A percentile compares a stretch with the other conserved stretches of the same genome.
Evolutionary conservation across 2,329 filamentous ascomycete species (phyloP).

Genomic region (Hyphodiscus sp.): DNA sequence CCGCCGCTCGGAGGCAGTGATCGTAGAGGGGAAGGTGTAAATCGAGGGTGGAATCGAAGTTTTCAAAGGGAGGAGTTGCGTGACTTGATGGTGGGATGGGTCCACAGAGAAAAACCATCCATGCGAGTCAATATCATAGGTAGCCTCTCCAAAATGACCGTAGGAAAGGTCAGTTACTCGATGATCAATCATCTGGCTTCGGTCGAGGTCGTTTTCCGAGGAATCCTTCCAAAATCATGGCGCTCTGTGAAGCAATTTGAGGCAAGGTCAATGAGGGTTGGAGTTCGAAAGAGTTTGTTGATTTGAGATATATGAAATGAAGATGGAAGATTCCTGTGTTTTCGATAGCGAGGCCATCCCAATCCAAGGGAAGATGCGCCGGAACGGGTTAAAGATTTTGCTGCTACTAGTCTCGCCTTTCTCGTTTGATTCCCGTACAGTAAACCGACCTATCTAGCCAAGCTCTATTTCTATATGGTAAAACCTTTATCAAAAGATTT

Average conservation of each 20-base stretch:
- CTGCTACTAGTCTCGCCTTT: too few relatives aligned
- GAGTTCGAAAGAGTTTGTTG: background rate
- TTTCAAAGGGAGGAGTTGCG: conserved; percentile 23
- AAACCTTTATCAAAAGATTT: too few relatives aligned
- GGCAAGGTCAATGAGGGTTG: background rate
- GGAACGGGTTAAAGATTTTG: too few relatives aligned
- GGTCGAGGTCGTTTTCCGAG: conserved; percentile 12
- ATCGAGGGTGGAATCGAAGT: conserved; percentile 21
- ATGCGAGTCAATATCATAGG: conserved; percentile 34
- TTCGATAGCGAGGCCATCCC: too few relatives aligned
- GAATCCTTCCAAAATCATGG: conserved; percentile 21
- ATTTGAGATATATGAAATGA: background rate
- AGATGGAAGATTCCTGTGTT: too few relatives aligned
- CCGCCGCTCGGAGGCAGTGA: conserved; percentile 5
- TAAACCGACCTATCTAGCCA: too few relatives aligned
- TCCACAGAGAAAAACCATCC: conserved; percentile 28
- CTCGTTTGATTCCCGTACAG: too few relatives aligned
- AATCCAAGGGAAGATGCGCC: too few relatives aligned
- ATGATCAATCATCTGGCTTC: conserved; percentile 32
- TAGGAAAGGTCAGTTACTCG: conserved; percentile 41
- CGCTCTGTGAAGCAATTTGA: conserved; percentile 2
- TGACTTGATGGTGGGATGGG: conserved; percentile 13
- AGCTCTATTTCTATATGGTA: too few relatives aligned
- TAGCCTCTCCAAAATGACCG: conserved; percentile 45
- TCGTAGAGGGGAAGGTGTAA: conserved; percentile 7